Evolutionary conservation across 1,284 basidiomycete genomes (phyloP).

Genomic region (Naganishia liquefaciens): DNA sequence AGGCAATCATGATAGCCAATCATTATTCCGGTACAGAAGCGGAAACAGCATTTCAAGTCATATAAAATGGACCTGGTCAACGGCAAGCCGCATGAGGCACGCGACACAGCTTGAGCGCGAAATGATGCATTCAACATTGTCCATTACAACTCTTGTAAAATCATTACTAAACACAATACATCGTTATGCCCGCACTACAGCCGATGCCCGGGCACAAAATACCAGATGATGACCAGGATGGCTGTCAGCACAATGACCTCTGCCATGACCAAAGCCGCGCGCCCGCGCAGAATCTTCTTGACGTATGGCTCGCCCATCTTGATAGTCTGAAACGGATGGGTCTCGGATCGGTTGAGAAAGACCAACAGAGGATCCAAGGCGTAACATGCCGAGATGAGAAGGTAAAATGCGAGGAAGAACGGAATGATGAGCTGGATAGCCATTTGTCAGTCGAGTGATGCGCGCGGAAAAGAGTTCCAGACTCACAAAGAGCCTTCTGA

Average conservation of each 20-base stretch:
- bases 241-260: slow-evolving; percentile 28
- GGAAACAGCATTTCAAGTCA: too few relatives aligned
- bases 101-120: too few relatives aligned
- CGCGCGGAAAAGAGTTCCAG: too few relatives aligned
- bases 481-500: slow-evolving; percentile 90
- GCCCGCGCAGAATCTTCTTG: slow-evolving; percentile 78
- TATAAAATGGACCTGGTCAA: too few relatives aligned
- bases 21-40: too few relatives aligned
- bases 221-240: slow-evolving; percentile 34
- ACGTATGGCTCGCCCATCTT: slow-evolving; percentile 89
- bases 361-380: slow-evolving; percentile 32
- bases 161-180: background rate
- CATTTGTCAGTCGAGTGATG: background rate
- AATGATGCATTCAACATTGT: background rate
- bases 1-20: too few relatives aligned
- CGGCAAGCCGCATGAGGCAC: too few relatives aligned
- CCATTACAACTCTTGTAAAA: slow-evolving; percentile 4
- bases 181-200: slow-evolving; percentile 16
- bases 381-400: slow-evolving; percentile 34
- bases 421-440: slow-evolving; percentile 81
- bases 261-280: slow-evolving; percentile 60
- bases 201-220: slow-evolving; percentile 32
- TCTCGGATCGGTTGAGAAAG: slow-evolving; percentile 45
- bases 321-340: slow-evolving; percentile 85
- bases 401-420: slow-evolving; percentile 70